phyloP scores from a whole-genome alignment of 2,329 filamentous ascomycete genomes.

The Calonectria multiphialidica region DNA sequence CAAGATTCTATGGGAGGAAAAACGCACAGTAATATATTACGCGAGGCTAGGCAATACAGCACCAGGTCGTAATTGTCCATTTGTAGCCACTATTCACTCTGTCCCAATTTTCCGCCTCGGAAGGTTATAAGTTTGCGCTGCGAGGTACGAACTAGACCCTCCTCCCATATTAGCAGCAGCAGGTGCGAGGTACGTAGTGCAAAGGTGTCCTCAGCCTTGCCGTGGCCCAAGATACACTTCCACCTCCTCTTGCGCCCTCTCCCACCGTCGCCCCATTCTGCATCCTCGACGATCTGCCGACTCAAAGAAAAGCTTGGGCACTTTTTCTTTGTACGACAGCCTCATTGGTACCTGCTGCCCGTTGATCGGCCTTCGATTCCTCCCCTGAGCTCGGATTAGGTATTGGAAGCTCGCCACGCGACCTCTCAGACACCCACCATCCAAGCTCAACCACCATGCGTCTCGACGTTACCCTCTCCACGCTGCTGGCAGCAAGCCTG shows the following conservation, averaged over 20 bases:
- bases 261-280: constrained; percentile 14
- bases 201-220: constrained; percentile 47
- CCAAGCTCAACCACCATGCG: constrained; percentile 55
- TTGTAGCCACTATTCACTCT: neutral
- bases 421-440: constrained; percentile 29
- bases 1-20: neutral
- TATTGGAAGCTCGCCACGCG: constrained; percentile 1
- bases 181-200: constrained; percentile 30
- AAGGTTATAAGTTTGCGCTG: neutral
- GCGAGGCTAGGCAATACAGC: too few species aligned
- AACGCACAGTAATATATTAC: neutral
- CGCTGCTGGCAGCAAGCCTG: constrained; percentile 59
- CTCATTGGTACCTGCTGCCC: constrained; percentile 19
- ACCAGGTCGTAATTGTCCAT: neutral
- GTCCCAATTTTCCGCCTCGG: neutral
- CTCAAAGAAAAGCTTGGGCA: constrained; percentile 14
- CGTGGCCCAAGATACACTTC: constrained; percentile 28
- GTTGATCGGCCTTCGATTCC: constrained; percentile 24
- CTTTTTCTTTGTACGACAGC: constrained; percentile 12
- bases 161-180: neutral
- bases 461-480: constrained; percentile 52
- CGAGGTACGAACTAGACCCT: neutral
- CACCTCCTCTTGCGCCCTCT: neutral
- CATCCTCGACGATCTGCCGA: constrained; percentile 19
- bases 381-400: constrained; percentile 15